phyloP scores from a whole-genome alignment of 129 eudicot genomes.

The Tagetes patula region DNA sequence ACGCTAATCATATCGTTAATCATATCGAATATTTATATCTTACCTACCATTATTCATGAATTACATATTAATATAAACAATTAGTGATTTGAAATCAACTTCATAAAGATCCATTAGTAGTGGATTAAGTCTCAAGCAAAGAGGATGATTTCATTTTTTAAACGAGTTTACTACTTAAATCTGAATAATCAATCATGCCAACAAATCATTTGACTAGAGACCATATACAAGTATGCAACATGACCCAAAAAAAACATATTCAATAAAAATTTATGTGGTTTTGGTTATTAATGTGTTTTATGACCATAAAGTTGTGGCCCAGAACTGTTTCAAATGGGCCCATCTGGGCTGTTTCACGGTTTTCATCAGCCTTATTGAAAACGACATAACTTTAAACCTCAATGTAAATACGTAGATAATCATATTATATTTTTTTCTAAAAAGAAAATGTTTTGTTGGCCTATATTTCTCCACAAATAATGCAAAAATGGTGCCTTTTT shows the following conservation, averaged over 20 bases:
- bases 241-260: background rate
- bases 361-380: background rate
- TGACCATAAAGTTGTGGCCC: background rate
- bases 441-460: background rate
- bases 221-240: background rate
- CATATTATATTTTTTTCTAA: background rate
- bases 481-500: background rate
- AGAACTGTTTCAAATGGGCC: background rate
- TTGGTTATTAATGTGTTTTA: background rate
- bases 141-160: background rate
- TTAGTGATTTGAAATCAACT: background rate
- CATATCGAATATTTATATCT: too few relatives aligned
- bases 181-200: too few relatives aligned
- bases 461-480: constrained; percentile 1
- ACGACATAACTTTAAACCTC: background rate
- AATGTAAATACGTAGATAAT: background rate
- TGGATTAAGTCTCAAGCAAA: background rate
- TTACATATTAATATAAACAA: too few relatives aligned
- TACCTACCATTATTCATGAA: too few relatives aligned
- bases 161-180: background rate
- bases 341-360: background rate
- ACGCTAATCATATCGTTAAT: too few relatives aligned
- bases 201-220: too few relatives aligned
- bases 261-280: background rate
- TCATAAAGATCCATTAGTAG: background rate